Conservation (phyloP, 306 rosid species). For the Argentina anserina region DNA sequence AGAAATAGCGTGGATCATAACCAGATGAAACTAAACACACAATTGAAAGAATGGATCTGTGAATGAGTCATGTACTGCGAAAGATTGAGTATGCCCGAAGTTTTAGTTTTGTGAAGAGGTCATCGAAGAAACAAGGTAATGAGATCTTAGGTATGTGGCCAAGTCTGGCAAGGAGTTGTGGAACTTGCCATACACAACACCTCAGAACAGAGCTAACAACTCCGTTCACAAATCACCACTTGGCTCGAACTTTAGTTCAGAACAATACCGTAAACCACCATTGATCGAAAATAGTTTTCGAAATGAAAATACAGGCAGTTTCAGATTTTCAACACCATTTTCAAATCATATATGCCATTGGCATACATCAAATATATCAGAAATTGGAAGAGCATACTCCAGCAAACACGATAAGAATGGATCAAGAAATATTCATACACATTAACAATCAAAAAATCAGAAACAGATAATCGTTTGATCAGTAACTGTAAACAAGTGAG, state of each 20-base stretch:
- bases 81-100: no score
- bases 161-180: background rate
- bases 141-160: background rate
- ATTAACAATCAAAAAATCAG: background rate
- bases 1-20: no score
- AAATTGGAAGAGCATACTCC: background rate
- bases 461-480: background rate
- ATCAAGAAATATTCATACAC: background rate
- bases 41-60: background rate
- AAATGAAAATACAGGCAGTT: background rate
- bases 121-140: background rate
- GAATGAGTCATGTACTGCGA: background rate
- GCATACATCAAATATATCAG: background rate
- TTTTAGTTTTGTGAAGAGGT: background rate
- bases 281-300: background rate
- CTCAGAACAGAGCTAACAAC: background rate
- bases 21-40: background rate
- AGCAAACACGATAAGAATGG: background rate
- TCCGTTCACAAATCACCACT: background rate
- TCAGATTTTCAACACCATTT: background rate
- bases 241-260: background rate
- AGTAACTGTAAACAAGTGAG: constrained; percentile 10
- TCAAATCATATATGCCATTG: background rate
- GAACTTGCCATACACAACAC: background rate
- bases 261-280: background rate